Conservation (phyloP, 2,329 filamentous ascomycete genomes). For the Hirsutella thompsonii region DNA sequence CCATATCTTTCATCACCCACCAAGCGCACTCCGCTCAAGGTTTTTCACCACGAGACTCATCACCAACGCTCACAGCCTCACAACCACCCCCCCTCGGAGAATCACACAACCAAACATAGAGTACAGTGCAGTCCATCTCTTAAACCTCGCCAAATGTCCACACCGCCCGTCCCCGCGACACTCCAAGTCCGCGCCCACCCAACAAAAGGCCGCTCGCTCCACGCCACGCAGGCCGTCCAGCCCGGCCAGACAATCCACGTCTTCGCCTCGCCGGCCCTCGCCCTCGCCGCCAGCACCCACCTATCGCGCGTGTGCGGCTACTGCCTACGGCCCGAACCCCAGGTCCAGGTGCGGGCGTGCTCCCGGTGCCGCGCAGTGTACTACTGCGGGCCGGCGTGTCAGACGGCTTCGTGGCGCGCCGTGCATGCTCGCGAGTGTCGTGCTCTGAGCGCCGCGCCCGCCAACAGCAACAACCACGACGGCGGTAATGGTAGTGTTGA, state of each 20-base stretch:
- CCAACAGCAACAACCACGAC: slow-evolving; percentile 6
- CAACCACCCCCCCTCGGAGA: too few species aligned
- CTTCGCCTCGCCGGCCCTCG: slow-evolving; percentile 28
- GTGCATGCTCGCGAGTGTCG: slow-evolving; percentile 44
- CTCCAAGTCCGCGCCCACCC: slow-evolving; percentile 15
- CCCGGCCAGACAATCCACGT: slow-evolving; percentile 32
- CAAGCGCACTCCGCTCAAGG: too few species aligned
- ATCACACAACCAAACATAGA: too few species aligned
- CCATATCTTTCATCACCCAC: too few species aligned
- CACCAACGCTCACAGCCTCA: too few species aligned
- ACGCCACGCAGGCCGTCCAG: slow-evolving; percentile 25
- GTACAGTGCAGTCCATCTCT: too few species aligned
- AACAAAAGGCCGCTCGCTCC: slow-evolving; percentile 32
- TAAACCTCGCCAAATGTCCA: too few species aligned
- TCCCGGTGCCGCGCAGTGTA: slow-evolving; percentile 36
- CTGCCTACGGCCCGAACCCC: slow-evolving; percentile 29
- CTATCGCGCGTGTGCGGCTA: slow-evolving; percentile 32
- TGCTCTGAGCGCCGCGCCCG: slow-evolving; percentile 20
- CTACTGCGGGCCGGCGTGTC: slow-evolving; percentile 43
- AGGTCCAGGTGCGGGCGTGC: slow-evolving; percentile 28
- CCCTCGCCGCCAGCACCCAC: slow-evolving; percentile 31
- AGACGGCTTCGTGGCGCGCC: slow-evolving; percentile 37
- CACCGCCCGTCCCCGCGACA: slow-evolving; percentile 2
- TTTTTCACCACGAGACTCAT: too few species aligned
- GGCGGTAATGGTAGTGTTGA: too few species aligned